Evolutionary conservation across 2,329 filamentous ascomycete genomes (phyloP).

Genomic region (Leptographium wingfieldii): DNA sequence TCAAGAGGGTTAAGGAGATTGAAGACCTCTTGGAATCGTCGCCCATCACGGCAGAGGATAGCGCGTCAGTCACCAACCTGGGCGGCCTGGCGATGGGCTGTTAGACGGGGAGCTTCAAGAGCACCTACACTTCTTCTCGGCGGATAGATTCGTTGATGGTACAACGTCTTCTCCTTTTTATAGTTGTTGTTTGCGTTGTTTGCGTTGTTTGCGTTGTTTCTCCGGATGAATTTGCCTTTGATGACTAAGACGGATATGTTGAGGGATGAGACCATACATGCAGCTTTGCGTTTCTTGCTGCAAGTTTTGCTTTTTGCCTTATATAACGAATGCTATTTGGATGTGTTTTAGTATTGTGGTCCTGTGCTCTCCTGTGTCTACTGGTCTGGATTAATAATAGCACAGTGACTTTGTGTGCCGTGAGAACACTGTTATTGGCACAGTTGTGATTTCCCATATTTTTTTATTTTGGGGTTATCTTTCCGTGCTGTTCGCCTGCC

Average conservation of each 20-base stretch:
- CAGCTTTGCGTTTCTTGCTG: background rate
- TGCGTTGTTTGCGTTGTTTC: background rate
- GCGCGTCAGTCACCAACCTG: slow-evolving; percentile 18
- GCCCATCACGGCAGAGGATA: slow-evolving; percentile 7
- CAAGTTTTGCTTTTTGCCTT: background rate
- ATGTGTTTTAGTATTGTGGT: background rate
- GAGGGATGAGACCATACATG: background rate
- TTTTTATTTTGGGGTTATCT: slow-evolving; percentile 8
- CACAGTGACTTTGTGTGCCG: too few relatives aligned
- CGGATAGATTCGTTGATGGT: background rate
- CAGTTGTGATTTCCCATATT: slow-evolving; percentile 6
- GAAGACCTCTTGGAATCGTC: slow-evolving; percentile 43
- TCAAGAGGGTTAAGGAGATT: slow-evolving; percentile 53
- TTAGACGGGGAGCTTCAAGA: background rate
- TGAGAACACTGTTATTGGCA: too few relatives aligned
- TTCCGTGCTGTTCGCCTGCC: background rate
- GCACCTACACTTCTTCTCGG: background rate
- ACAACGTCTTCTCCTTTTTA: background rate
- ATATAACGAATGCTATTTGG: background rate
- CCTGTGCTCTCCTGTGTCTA: background rate
- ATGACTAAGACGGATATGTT: background rate
- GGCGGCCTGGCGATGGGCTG: slow-evolving; percentile 18
- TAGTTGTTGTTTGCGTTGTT: background rate
- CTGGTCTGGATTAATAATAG: background rate
- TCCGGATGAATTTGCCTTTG: background rate